These are phyloP conservation scores for Aspergillus ochraceoroseus DNA, from an alignment of 2,329 filamentous ascomycete species.

Conservation along the genomic window DNA sequence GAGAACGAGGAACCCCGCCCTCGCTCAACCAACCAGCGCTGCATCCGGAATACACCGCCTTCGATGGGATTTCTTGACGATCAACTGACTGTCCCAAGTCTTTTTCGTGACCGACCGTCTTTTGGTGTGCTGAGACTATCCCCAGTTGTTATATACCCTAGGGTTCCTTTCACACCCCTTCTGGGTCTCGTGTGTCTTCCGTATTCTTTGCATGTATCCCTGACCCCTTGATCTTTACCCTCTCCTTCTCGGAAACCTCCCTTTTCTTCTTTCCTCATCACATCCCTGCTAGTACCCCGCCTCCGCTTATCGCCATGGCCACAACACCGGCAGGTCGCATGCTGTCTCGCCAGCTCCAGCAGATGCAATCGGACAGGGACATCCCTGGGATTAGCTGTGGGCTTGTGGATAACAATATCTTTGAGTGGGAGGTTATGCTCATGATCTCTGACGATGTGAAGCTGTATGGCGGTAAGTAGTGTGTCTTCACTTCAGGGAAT, in stretches of 20 bases:
- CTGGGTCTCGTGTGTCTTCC: not conserved
- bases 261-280: not conserved
- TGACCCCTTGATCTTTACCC: too few relatives aligned
- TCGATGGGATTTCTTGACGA: slow-evolving; percentile 8
- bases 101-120: slow-evolving; percentile 16
- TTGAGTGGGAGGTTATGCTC: slow-evolving; percentile 98
- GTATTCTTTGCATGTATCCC: slow-evolving; percentile 2
- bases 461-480: slow-evolving; percentile 74
- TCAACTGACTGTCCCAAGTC: slow-evolving; percentile 17
- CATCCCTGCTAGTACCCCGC: slow-evolving; percentile 7
- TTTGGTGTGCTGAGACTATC: slow-evolving; percentile 1
- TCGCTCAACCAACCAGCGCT: slow-evolving; percentile 3
- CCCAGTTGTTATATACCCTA: slow-evolving; percentile 8
- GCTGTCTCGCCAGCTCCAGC: slow-evolving; percentile 79
- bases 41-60: slow-evolving; percentile 12
- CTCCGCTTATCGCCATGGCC: slow-evolving; percentile 33
- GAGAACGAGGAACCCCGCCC: slow-evolving; percentile 6
- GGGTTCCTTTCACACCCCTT: slow-evolving; percentile 1
- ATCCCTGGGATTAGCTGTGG: slow-evolving; percentile 93
- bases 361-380: slow-evolving; percentile 88
- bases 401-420: slow-evolving; percentile 77
- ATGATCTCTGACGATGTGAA: slow-evolving; percentile 96
- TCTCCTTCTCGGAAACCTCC: slow-evolving; percentile 2
- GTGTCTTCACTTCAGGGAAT: not conserved
- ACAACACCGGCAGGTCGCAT: slow-evolving; percentile 53